A percentile compares a stretch with the other conserved stretches of the same genome.
These are phyloP conservation scores for Parietichytrium sp. DNA, from an alignment of 108 stramenopile species.

Conservation along the genomic window DNA sequence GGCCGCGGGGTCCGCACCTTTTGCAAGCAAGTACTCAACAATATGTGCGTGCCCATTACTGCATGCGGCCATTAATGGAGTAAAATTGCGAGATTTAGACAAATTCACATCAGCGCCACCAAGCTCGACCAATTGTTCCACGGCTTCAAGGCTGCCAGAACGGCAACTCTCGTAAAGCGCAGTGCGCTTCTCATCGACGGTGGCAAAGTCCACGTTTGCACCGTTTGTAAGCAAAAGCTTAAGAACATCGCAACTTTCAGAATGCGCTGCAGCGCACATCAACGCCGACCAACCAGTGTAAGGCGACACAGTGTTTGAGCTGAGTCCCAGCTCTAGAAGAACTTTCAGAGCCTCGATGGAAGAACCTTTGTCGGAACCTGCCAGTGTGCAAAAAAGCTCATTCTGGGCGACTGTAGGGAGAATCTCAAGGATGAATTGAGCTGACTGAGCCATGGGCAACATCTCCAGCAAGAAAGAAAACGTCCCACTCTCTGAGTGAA, in stretches of 20 bases:
- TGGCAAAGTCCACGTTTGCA: not conserved
- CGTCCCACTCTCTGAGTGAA: not conserved
- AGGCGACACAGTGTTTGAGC: not conserved
- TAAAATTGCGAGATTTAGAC: too few species aligned
- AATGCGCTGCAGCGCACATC: not conserved
- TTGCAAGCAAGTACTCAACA: not conserved
- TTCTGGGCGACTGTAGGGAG: not conserved
- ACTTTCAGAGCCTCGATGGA: not conserved
- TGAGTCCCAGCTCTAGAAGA: not conserved
- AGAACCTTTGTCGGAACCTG: not conserved
- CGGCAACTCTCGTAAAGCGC: not conserved
- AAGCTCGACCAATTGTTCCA: not conserved
- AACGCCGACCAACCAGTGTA: not conserved
- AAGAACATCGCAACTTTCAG: not conserved
- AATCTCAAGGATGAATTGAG: not conserved
- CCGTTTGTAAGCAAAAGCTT: not conserved
- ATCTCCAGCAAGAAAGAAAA: not conserved
- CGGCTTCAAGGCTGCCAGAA: not conserved
- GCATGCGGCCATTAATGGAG: not conserved
- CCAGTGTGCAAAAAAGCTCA: not conserved
- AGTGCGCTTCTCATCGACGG: not conserved
- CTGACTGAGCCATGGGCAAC: not conserved
- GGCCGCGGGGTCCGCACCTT: not conserved
- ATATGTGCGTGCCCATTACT: not conserved
- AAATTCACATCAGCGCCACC: not conserved